phyloP scores from a whole-genome alignment of 371 early-diverging fungal species.

The Mortierella sp. region DNA sequence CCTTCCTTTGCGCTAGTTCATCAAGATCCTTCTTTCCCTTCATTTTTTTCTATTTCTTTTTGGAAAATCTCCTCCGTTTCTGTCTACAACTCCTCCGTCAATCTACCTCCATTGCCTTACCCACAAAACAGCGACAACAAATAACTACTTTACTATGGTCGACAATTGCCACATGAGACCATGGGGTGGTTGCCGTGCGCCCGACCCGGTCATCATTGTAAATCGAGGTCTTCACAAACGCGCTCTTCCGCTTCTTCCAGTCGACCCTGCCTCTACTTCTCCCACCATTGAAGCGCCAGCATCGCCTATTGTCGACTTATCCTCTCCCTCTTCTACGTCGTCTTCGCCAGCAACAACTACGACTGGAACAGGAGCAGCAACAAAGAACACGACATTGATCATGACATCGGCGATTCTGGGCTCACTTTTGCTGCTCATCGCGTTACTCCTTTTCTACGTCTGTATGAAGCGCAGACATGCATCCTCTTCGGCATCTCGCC shows the following conservation, averaged over 20 bases:
- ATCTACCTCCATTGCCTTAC: background rate
- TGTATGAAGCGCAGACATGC: slow-evolving; percentile 31
- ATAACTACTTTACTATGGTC: background rate
- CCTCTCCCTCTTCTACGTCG: background rate
- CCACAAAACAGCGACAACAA: background rate
- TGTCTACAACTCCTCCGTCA: background rate
- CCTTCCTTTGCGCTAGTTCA: background rate
- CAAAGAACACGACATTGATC: background rate
- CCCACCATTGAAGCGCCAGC: background rate
- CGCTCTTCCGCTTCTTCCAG: background rate
- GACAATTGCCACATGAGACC: background rate
- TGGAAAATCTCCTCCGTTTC: background rate
- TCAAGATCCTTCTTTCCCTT: background rate
- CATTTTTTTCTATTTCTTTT: background rate
- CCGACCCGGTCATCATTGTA: background rate
- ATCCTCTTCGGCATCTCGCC: background rate
- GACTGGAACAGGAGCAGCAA: background rate
- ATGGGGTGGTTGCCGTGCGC: background rate
- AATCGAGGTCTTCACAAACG: background rate
- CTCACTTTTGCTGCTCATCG: slow-evolving; percentile 18
- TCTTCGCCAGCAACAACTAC: background rate
- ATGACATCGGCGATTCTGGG: slow-evolving; percentile 16
- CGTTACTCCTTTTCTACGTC: slow-evolving; percentile 19
- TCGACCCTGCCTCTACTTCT: background rate
- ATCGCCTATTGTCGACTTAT: background rate